Percentiles rank a stretch among this genome's conserved stretches.
These are phyloP conservation scores for Suhomyces panamericanus DNA, from an alignment of 1,139 yeast genomes.

Conservation along the genomic window DNA sequence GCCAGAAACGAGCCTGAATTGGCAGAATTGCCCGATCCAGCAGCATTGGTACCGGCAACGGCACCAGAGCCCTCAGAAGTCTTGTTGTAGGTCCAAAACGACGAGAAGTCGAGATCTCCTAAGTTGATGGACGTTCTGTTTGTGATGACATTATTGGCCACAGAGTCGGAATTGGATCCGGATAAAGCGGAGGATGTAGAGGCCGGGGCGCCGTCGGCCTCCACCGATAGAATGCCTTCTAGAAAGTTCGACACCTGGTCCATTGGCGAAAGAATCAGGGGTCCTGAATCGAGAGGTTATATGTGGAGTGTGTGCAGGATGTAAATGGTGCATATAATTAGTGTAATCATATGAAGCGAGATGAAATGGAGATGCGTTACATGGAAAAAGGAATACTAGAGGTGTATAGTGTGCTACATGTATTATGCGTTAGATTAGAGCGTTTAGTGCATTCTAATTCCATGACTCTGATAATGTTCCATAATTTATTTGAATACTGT, in stretches of 20 bases:
- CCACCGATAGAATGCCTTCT: constrained; percentile 23
- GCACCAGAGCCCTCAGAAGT: background rate
- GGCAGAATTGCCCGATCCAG: background rate
- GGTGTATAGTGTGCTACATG: too few species aligned
- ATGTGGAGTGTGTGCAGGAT: background rate
- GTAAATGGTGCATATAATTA: background rate
- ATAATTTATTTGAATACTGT: too few species aligned
- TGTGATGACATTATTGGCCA: constrained; percentile 9
- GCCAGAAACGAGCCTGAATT: background rate
- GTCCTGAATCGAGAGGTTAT: background rate
- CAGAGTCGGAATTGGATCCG: constrained; percentile 8
- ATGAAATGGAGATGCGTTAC: too few species aligned
- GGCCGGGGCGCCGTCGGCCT: constrained; percentile 8
- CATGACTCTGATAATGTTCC: too few species aligned
- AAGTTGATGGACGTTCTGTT: constrained; percentile 3
- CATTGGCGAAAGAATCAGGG: constrained; percentile 13
- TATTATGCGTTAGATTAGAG: too few species aligned
- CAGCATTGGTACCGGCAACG: too few species aligned
- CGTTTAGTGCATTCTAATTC: too few species aligned
- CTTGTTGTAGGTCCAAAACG: constrained; percentile 14
- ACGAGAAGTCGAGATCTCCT: constrained; percentile 13
- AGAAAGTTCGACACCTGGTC: constrained; percentile 25
- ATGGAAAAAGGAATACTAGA: too few species aligned
- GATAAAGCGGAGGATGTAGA: background rate
- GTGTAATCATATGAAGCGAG: too few species aligned